phyloP scores from a whole-genome alignment of 1,284 basidiomycete genomes.

The Sporisorium iseilematis-ciliati region DNA sequence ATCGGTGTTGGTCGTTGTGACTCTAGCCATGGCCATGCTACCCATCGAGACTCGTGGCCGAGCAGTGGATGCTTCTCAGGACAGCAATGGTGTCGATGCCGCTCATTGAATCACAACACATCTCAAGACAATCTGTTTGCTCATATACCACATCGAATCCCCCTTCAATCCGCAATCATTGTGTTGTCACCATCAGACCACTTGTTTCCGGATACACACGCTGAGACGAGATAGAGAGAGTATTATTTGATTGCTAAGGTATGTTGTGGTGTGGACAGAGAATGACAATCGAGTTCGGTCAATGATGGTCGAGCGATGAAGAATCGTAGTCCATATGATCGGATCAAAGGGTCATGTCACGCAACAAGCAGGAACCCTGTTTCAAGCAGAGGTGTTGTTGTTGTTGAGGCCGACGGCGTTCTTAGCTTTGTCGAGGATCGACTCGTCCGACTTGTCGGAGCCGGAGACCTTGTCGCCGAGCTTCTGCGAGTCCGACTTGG shows the following conservation, averaged over 20 bases:
- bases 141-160: too few relatives aligned
- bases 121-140: neutral
- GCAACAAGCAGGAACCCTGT: neutral
- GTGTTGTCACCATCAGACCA: neutral
- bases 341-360: neutral
- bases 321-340: neutral
- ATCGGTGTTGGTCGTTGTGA: constrained; percentile 31
- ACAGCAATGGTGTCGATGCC: constrained; percentile 1
- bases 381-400: constrained; percentile 32
- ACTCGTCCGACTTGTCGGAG: constrained; percentile 52
- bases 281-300: neutral
- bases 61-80: constrained; percentile 7
- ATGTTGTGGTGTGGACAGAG: neutral
- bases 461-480: constrained; percentile 74
- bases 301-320: neutral
- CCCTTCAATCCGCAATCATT: too few relatives aligned
- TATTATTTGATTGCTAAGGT: constrained; percentile 27
- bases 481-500: constrained; percentile 70
- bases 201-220: neutral
- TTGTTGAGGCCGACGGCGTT: constrained; percentile 54
- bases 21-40: constrained; percentile 38
- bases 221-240: neutral
- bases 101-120: neutral
- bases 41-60: constrained; percentile 53
- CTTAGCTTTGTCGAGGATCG: constrained; percentile 59